These are phyloP conservation scores for Moniliella sp. DNA, from an alignment of 1,284 basidiomycete species.

Conservation along the genomic window DNA sequence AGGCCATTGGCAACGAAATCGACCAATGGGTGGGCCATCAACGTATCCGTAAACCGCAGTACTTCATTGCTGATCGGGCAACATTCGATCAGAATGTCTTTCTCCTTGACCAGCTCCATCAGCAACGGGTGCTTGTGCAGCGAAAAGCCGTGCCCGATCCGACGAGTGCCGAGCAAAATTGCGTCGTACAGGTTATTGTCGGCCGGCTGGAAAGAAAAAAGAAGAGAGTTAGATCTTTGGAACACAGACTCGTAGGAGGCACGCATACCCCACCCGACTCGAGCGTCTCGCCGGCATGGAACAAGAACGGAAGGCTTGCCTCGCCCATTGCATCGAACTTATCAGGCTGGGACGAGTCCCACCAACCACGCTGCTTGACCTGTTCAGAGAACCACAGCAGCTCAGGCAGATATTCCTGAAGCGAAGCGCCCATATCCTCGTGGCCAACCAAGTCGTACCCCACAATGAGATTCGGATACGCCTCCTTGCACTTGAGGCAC, in stretches of 20 bases:
- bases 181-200: constrained; percentile 55
- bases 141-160: constrained; percentile 58
- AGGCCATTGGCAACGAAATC: constrained; percentile 49
- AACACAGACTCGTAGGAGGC: neutral
- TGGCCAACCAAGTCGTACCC: constrained; percentile 61
- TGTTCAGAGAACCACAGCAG: constrained; percentile 43
- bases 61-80: constrained; percentile 26
- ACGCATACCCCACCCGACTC: constrained; percentile 43
- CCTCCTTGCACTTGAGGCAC: constrained; percentile 49
- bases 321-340: no score
- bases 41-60: constrained; percentile 7
- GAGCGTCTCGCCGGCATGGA: constrained; percentile 58
- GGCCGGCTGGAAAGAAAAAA: neutral
- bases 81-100: constrained; percentile 47
- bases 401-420: constrained; percentile 46
- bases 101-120: constrained; percentile 46
- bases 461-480: constrained; percentile 51
- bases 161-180: constrained; percentile 50
- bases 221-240: neutral
- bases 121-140: constrained; percentile 51
- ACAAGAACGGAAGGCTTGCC: constrained; percentile 50
- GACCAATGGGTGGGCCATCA: constrained; percentile 42
- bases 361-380: no score
- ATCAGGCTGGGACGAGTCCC: no score
- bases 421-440: constrained; percentile 46